Evolutionary conservation across 257 asterid genomes (phyloP).

Genomic region (Primulina eburnea): DNA sequence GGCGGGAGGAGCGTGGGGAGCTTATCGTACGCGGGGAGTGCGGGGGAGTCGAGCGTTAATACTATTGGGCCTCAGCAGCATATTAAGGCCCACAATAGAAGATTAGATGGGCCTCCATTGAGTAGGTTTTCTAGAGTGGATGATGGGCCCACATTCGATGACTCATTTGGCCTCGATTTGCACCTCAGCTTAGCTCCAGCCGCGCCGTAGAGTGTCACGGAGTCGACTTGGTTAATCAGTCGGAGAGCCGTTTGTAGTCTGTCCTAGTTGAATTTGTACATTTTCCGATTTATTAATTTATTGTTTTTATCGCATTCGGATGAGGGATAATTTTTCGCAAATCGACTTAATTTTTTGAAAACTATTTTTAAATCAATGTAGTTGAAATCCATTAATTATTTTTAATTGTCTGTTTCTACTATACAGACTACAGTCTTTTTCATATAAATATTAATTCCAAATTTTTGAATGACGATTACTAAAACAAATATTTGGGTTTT

Average conservation of each 20-base stretch:
- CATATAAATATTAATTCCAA: too few species aligned
- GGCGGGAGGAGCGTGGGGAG: conserved; percentile 47
- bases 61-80: conserved; percentile 57
- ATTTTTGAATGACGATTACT: too few species aligned
- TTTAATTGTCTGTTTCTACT: too few species aligned
- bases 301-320: conserved; percentile 21
- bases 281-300: conserved; percentile 44
- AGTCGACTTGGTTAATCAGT: conserved; percentile 18
- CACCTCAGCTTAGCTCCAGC: conserved; percentile 96
- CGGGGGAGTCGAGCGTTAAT: conserved; percentile 49
- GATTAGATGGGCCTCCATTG: conserved; percentile 67
- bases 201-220: conserved; percentile 42
- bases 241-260: conserved; percentile 24
- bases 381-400: too few species aligned
- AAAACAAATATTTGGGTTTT: too few species aligned
- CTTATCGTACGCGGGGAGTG: conserved; percentile 43
- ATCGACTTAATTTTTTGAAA: too few species aligned
- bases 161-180: conserved; percentile 73
- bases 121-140: conserved; percentile 61
- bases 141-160: conserved; percentile 64
- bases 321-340: too few species aligned
- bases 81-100: conserved; percentile 51
- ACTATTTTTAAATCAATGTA: too few species aligned
- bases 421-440: too few species aligned
- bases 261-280: conserved; percentile 39